Conservation (phyloP, 2,329 filamentous ascomycete species). For the Fusarium hainanense region DNA sequence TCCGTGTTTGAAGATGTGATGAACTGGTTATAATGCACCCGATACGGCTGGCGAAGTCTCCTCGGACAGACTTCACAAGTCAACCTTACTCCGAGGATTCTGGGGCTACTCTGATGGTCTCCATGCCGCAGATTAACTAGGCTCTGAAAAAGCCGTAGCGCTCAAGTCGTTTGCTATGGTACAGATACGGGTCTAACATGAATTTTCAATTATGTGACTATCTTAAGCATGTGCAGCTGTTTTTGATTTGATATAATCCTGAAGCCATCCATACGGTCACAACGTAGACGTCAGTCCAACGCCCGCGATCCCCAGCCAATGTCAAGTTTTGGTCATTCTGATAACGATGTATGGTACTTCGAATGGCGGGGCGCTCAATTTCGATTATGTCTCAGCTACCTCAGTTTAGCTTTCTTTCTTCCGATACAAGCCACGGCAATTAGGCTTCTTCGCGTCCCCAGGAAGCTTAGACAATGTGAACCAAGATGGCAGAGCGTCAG, state of each 20-base stretch:
- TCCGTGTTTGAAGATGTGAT: slow-evolving; percentile 46
- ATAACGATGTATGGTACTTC: neutral
- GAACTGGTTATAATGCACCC: slow-evolving; percentile 41
- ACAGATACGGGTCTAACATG: slow-evolving; percentile 75
- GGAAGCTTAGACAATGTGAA: too few relatives aligned
- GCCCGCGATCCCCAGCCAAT: neutral
- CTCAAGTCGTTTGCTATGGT: slow-evolving; percentile 65
- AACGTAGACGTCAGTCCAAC: neutral
- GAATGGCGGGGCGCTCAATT: neutral
- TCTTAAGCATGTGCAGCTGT: neutral
- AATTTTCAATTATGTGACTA: slow-evolving; percentile 27
- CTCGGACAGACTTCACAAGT: slow-evolving; percentile 56
- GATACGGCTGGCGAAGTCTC: slow-evolving; percentile 67
- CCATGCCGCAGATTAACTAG: slow-evolving; percentile 68
- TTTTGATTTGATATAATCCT: neutral
- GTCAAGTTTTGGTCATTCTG: neutral
- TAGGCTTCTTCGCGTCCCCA: neutral
- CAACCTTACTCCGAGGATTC: slow-evolving; percentile 61
- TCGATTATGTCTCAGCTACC: neutral
- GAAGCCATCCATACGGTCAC: too few relatives aligned
- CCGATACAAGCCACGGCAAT: neutral
- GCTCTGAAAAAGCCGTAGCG: slow-evolving; percentile 71
- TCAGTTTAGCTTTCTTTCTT: neutral
- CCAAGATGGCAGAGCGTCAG: neutral
- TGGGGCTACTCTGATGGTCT: slow-evolving; percentile 68